These are phyloP conservation scores for Zasmidium citrigriseum DNA, from an alignment of 2,329 filamentous ascomycete genomes.

Conservation along the genomic window DNA sequence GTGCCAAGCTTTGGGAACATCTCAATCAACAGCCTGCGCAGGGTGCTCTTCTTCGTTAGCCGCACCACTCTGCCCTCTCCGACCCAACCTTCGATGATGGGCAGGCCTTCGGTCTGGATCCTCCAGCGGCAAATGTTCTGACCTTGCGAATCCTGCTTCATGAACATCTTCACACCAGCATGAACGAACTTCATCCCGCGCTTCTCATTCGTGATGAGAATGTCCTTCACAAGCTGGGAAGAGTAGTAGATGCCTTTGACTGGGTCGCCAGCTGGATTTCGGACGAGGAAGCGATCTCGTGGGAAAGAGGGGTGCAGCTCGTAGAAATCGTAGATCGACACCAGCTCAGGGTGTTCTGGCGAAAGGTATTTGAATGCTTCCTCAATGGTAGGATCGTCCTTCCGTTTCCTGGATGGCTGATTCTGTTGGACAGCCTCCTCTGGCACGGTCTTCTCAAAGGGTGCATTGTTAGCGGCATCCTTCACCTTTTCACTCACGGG, in stretches of 20 bases:
- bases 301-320: conserved; percentile 82
- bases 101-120: conserved; percentile 91
- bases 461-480: conserved; percentile 26
- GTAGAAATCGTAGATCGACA: conserved; percentile 81
- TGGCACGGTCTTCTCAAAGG: conserved; percentile 26
- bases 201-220: conserved; percentile 83
- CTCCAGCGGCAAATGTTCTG: conserved; percentile 89
- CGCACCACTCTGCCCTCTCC: conserved; percentile 74
- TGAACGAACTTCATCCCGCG: conserved; percentile 94
- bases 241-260: conserved; percentile 98
- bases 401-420: conserved; percentile 21
- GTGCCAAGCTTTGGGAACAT: conserved; percentile 86
- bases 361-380: conserved; percentile 93
- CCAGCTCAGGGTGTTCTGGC: conserved; percentile 72
- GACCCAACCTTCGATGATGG: conserved; percentile 88
- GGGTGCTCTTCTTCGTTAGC: conserved; percentile 74
- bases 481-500: conserved; percentile 14
- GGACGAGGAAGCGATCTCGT: conserved; percentile 89
- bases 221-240: conserved; percentile 77
- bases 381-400: conserved; percentile 61
- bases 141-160: conserved; percentile 91
- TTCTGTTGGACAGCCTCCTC: conserved; percentile 10
- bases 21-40: conserved; percentile 81
- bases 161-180: conserved; percentile 97
- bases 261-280: conserved; percentile 84